phyloP scores from a whole-genome alignment of 495 filamentous ascomycete genomes.

The Astrothelium subdiscretum region DNA sequence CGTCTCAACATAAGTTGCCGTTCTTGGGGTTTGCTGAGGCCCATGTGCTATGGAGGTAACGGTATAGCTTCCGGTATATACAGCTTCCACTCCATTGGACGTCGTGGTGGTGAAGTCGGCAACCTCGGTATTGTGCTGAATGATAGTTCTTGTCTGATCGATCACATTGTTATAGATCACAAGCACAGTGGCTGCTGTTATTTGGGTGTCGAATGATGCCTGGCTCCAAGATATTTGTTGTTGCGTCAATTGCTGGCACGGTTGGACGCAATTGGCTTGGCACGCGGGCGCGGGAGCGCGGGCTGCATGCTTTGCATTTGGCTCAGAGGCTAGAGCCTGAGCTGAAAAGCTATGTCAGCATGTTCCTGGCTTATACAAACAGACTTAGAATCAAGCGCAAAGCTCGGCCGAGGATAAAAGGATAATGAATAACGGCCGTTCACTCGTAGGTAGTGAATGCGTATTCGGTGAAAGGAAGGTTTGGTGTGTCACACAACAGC shows the following conservation, averaged over 20 bases:
- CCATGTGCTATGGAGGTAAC: neutral
- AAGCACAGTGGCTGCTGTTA: neutral
- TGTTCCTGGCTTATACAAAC: neutral
- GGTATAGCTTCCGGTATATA: neutral
- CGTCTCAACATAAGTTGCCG: neutral
- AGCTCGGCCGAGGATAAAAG: neutral
- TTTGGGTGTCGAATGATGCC: neutral
- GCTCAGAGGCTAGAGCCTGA: neutral
- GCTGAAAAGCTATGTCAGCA: neutral
- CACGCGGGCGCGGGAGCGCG: neutral
- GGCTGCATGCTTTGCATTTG: neutral
- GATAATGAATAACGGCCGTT: neutral
- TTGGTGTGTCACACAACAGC: neutral
- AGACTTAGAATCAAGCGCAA: neutral
- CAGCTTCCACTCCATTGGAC: neutral
- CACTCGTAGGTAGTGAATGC: too few relatives aligned
- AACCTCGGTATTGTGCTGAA: neutral
- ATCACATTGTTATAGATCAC: neutral
- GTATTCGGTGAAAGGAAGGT: neutral
- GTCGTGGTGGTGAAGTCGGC: neutral
- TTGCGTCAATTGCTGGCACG: neutral
- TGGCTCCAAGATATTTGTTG: neutral
- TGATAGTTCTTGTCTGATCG: neutral
- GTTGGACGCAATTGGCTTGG: neutral
- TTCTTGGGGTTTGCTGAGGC: neutral